phyloP scores from a whole-genome alignment of 1,284 basidiomycete genomes.

The Trametes pubescens region DNA sequence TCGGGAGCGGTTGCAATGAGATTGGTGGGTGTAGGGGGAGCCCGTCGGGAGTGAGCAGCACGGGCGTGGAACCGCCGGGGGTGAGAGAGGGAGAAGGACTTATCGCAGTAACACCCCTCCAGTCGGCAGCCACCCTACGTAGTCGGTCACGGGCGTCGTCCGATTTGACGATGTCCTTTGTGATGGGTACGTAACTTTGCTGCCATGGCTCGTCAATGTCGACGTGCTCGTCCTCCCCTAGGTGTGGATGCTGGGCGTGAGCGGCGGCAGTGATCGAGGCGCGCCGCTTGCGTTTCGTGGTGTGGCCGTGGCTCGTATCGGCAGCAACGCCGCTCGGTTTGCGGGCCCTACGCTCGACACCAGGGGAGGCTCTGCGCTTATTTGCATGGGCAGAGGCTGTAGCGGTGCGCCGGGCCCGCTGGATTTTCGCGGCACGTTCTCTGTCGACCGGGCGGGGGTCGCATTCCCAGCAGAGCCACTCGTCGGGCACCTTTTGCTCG shows the following conservation, averaged over 20 bases:
- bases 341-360: slow-evolving; percentile 55
- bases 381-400: slow-evolving; percentile 34
- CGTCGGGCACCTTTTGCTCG: slow-evolving; percentile 76
- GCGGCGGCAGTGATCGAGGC: slow-evolving; percentile 43
- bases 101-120: slow-evolving; percentile 76
- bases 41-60: slow-evolving; percentile 42
- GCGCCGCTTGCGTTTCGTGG: slow-evolving; percentile 52
- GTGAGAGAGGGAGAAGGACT: slow-evolving; percentile 43
- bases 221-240: slow-evolving; percentile 54
- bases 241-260: slow-evolving; percentile 31
- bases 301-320: slow-evolving; percentile 43
- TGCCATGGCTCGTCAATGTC: slow-evolving; percentile 58
- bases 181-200: slow-evolving; percentile 51
- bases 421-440: slow-evolving; percentile 55
- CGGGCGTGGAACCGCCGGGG: slow-evolving; percentile 43
- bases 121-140: slow-evolving; percentile 65
- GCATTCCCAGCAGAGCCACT: slow-evolving; percentile 73
- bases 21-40: slow-evolving; percentile 41
- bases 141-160: slow-evolving; percentile 61
- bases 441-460: slow-evolving; percentile 55
- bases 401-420: slow-evolving; percentile 47
- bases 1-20: slow-evolving; percentile 46
- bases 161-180: slow-evolving; percentile 59
- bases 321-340: slow-evolving; percentile 49
- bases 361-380: slow-evolving; percentile 49